These are phyloP conservation scores for Talaromyces sp. DNA, from an alignment of 2,329 filamentous ascomycete species.

Conservation along the genomic window DNA sequence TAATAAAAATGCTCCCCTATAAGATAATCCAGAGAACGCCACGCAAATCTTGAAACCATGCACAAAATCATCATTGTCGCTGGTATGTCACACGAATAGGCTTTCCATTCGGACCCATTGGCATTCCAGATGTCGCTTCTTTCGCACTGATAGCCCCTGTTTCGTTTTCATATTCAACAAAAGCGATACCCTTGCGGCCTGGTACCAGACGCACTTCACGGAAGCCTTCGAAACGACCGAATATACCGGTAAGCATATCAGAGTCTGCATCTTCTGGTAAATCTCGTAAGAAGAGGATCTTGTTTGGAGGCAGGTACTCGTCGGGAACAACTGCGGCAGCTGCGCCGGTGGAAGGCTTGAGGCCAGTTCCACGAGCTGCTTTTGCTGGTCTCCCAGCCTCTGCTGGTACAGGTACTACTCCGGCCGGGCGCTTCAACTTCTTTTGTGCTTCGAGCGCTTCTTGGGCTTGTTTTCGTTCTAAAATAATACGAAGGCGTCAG, in stretches of 20 bases:
- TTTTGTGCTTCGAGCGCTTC: conserved; percentile 76
- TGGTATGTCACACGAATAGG: conserved; percentile 95
- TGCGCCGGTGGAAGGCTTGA: conserved; percentile 70
- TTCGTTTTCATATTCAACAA: conserved; percentile 93
- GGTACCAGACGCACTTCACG: conserved; percentile 88
- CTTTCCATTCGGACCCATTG: conserved; percentile 69
- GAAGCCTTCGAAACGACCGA: conserved; percentile 88
- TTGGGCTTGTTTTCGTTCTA: conserved; percentile 74
- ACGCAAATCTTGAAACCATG: conserved; percentile 18
- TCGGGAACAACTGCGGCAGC: conserved; percentile 79
- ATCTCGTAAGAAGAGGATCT: conserved; percentile 91
- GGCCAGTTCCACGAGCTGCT: conserved; percentile 65
- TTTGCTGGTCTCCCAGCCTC: conserved; percentile 61
- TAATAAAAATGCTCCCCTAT: conserved; percentile 18
- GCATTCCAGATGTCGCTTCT: conserved; percentile 85
- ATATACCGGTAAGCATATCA: conserved; percentile 74
- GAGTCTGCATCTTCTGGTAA: conserved; percentile 81
- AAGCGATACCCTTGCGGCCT: conserved; percentile 81
- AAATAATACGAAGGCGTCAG: neutral
- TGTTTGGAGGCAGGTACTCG: conserved; percentile 96
- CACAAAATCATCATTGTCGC: conserved; percentile 60
- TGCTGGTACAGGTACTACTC: conserved; percentile 39
- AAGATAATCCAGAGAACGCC: conserved; percentile 11
- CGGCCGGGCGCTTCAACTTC: conserved; percentile 64
- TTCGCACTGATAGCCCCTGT: conserved; percentile 87